Evolutionary conservation across 345 rosid species (phyloP), one percentile per base, ranked within the genome.

Genomic region (Alliaria petiolata): DNA sequence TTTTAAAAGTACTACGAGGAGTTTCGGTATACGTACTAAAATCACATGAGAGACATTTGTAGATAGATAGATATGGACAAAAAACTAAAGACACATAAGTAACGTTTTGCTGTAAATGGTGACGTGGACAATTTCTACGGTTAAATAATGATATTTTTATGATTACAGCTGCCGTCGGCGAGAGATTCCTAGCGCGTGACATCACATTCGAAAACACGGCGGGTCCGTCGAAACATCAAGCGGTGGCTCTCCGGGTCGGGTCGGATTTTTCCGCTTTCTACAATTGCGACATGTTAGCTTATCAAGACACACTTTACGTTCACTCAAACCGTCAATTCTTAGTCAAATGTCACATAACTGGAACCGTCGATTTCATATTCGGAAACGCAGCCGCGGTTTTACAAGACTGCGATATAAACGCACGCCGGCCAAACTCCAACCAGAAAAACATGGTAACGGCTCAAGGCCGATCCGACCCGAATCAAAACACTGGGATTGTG

Each of bases 371-470:
- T 63, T 91, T 91, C 83, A 91, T 88, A 17, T 88, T 88, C 10
- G 97, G 95, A 14, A 87, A 91, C 26, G 90, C 88, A 6, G 92
- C 89, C 0, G 91, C 68, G 0, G 77, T 88, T 22, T 50, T 91
- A 8, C 92, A 86, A 63, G 30, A 86, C 75, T 88, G 92, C 15
- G 89, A 86, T 63, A 85, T 91, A n/a, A 85, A 81, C 5, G 90
- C 92, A 13, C 89, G 97, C 4, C 65, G 70, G 11, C 92, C 92
- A 25, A 82, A 81, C 31, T 61, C 90, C 0, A 65, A 78, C 60
- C 97, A 91, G 62, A 83, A 55, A 62, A 88, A 86, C 83, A 84
- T 88, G 88, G 89, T 86, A 36, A 91, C 95, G 0, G 97, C 92
- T 3, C 97, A 91, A 64, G 97, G 91, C 20, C 84, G 92, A 1